phyloP scores from a whole-genome alignment of 805 yeast genomes.

The Wickerhamomyces bovis region DNA sequence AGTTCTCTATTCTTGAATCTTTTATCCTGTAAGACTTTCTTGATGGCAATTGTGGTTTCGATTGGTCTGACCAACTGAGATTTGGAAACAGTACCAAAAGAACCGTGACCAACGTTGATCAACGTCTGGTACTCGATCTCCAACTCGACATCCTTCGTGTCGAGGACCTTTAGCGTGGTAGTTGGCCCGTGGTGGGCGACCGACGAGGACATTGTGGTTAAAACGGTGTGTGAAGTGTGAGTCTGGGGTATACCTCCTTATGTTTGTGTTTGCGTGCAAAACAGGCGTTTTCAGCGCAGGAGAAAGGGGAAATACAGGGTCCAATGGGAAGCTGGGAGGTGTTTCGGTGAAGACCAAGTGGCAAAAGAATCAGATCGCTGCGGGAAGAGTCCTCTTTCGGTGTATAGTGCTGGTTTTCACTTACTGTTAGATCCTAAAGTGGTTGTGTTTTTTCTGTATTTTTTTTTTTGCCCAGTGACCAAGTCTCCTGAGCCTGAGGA shows the following conservation, averaged over 20 bases:
- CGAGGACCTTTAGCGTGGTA: conserved; percentile 8
- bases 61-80: conserved; percentile 70
- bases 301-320: neutral
- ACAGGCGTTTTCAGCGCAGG: neutral
- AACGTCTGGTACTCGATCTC: conserved; percentile 73
- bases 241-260: neutral
- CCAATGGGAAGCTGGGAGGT: too few relatives aligned
- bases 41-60: conserved; percentile 76
- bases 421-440: too few relatives aligned
- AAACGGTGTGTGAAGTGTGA: neutral
- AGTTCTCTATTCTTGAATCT: conserved; percentile 91
- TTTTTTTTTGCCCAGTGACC: neutral
- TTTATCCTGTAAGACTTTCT: conserved; percentile 93
- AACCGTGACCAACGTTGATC: conserved; percentile 95
- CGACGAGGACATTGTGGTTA: neutral
- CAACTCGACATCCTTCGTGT: conserved; percentile 15
- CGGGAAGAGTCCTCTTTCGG: too few relatives aligned
- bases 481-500: neutral
- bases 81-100: conserved; percentile 97
- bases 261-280: neutral
- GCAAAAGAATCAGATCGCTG: too few relatives aligned
- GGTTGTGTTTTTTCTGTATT: neutral
- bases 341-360: too few relatives aligned
- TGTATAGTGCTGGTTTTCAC: too few relatives aligned
- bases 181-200: neutral